phyloP scores from a whole-genome alignment of 805 yeast species.

The Myxozyma vanderwaltii region DNA sequence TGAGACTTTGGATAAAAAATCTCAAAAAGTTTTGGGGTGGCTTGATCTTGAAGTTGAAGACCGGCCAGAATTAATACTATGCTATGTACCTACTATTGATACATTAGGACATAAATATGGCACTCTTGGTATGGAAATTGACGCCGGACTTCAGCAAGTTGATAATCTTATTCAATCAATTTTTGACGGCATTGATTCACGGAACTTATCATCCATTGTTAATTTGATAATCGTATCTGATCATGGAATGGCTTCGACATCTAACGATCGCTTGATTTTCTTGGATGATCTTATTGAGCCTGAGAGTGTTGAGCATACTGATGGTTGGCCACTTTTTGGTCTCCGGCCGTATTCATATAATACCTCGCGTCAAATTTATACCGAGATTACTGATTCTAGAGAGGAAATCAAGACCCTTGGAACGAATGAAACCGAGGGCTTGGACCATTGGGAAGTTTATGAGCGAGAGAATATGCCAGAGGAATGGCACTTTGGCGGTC shows the following conservation, averaged over 20 bases:
- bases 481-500: constrained; percentile 60
- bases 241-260: constrained; percentile 92
- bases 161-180: constrained; percentile 63
- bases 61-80: constrained; percentile 75
- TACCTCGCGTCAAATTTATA: constrained; percentile 50
- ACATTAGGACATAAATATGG: constrained; percentile 76
- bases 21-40: constrained; percentile 63
- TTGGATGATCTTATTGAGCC: constrained; percentile 71
- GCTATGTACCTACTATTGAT: constrained; percentile 82
- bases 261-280: constrained; percentile 64
- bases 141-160: constrained; percentile 58
- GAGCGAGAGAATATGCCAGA: constrained; percentile 55
- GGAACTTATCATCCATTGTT: constrained; percentile 66
- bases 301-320: constrained; percentile 58
- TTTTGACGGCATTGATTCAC: constrained; percentile 49
- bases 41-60: constrained; percentile 55
- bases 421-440: constrained; percentile 27
- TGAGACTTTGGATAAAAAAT: constrained; percentile 61
- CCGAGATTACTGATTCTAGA: constrained; percentile 45
- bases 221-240: constrained; percentile 82
- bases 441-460: constrained; percentile 50
- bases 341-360: constrained; percentile 56
- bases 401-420: constrained; percentile 36
- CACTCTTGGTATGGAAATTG: constrained; percentile 59
- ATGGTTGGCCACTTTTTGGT: constrained; percentile 88